Evolutionary conservation across 225 moss, liverwort and hornwort genomes (phyloP).

Genomic region (Bryum argenteum): DNA sequence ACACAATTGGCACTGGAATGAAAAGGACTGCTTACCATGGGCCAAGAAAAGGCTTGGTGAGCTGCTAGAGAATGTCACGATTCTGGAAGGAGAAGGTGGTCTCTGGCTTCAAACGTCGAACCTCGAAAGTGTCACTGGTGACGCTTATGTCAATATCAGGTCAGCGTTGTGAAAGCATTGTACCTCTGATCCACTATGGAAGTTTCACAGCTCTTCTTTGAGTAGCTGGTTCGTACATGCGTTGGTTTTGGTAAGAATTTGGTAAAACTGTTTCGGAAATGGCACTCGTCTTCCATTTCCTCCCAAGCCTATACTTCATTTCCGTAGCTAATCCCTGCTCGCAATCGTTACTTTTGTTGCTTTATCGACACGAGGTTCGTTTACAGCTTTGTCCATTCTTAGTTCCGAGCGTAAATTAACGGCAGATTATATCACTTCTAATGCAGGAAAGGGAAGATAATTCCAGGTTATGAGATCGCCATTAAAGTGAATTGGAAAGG

Average conservation of each 20-base stretch:
- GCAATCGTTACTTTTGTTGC: background rate
- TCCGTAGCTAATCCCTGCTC: background rate
- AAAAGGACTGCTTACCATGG: constrained; percentile 97
- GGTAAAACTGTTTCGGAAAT: background rate
- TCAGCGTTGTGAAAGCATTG: constrained; percentile 20
- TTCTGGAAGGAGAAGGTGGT: constrained; percentile 84
- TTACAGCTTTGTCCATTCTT: constrained; percentile 7
- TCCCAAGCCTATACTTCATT: background rate
- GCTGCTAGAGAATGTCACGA: constrained; percentile 63
- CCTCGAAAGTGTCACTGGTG: constrained; percentile 89
- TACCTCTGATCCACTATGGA: background rate
- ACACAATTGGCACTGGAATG: constrained; percentile 99
- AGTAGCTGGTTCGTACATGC: background rate
- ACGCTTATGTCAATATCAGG: constrained; percentile 94
- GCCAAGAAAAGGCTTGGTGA: constrained; percentile 82
- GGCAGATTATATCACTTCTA: background rate
- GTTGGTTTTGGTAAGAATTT: background rate
- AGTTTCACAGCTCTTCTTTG: background rate
- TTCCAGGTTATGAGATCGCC: constrained; percentile 94
- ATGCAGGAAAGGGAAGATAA: constrained; percentile 92
- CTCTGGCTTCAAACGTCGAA: constrained; percentile 80
- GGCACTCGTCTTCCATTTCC: background rate
- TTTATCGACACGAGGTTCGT: background rate
- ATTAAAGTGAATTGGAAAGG: constrained; percentile 76
- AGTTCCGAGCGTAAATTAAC: background rate